Base-by-base conservation (phyloP, 805 yeast genomes). In the Yarrowia hollandica region DNA sequence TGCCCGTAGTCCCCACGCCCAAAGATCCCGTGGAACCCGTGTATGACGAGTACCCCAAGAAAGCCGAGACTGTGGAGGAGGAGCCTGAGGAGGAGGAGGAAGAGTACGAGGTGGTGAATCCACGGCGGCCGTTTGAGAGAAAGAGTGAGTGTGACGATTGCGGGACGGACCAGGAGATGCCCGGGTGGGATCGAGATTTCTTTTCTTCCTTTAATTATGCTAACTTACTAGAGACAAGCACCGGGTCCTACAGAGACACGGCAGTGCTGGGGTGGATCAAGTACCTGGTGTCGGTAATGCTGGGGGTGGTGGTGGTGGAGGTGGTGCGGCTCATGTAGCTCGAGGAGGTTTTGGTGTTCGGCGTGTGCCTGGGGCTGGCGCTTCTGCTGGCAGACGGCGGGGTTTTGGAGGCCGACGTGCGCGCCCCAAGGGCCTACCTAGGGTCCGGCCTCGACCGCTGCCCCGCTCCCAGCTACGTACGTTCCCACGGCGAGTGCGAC, bases 211-310 rank as follows among this genome's bases (percentile, higher is more conserved):
- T 28, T 44, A 44, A 44, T 44, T 44, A 44, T 44, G 52, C 52
- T 44, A 44, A 44, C 52, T 44, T 44, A 28, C 35, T 44, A 44
- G 52, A 44, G 52, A 44, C 52, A 44, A 44, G 52, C 52, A 19
- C 52, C 52, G 52, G 52, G 52, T 44, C 52, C 25, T 44, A 5
- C 35, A 28, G 25, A 44, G 52, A 44, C 35, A 44, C 52, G 52
- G 52, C 35, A 14, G 52, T 44, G 26, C 52, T 44, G 35, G 35
- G 52, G 35, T 44, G 52, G 52, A 30, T 30, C 52, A 44, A 44
- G 52, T 44, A 44, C 52, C 52, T 44, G 35, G 52, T 44, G 35
- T 44, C 52, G n/a, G 52, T 44, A 35, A 44, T 44, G 52, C 35
- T 44, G 8, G 52, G 52, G 9, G 52, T 44, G 52, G 35, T 44